Evolutionary conservation across 192 early-diverging fungal species (phyloP).

Genomic region (Coemansia sp.): DNA sequence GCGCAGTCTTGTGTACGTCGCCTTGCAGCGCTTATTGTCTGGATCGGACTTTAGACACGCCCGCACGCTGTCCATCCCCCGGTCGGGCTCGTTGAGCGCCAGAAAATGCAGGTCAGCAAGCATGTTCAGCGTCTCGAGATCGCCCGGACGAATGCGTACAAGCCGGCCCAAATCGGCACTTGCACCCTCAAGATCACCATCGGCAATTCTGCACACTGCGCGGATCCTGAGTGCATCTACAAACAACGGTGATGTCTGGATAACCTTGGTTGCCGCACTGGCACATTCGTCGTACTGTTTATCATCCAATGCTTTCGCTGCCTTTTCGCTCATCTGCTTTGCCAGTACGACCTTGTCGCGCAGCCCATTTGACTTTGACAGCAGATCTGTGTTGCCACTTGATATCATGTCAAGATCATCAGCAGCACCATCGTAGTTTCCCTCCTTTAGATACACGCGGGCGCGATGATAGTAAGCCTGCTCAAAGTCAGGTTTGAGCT

Average conservation of each 20-base stretch:
- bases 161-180: constrained; percentile 75
- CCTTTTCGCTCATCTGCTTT: constrained; percentile 32
- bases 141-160: constrained; percentile 68
- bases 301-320: constrained; percentile 35
- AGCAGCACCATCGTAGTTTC: constrained; percentile 61
- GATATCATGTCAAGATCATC: constrained; percentile 54
- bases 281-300: constrained; percentile 59
- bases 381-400: constrained; percentile 14
- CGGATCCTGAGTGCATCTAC: constrained; percentile 60
- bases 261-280: constrained; percentile 51
- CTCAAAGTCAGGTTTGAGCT: constrained; percentile 77
- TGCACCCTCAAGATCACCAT: constrained; percentile 81
- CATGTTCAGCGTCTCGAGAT: constrained; percentile 58
- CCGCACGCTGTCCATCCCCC: constrained; percentile 68
- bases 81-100: constrained; percentile 65
- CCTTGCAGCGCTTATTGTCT: constrained; percentile 88
- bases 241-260: constrained; percentile 57
- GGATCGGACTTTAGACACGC: constrained; percentile 89
- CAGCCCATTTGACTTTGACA: constrained; percentile 26
- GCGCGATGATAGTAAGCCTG: constrained; percentile 75
- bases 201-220: constrained; percentile 69
- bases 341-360: constrained; percentile 48
- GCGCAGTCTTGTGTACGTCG: constrained; percentile 67
- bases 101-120: constrained; percentile 73
- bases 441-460: constrained; percentile 65